Conservation (phyloP, 208 protist genomes). For the Acanthamoeba triangularis region DNA sequence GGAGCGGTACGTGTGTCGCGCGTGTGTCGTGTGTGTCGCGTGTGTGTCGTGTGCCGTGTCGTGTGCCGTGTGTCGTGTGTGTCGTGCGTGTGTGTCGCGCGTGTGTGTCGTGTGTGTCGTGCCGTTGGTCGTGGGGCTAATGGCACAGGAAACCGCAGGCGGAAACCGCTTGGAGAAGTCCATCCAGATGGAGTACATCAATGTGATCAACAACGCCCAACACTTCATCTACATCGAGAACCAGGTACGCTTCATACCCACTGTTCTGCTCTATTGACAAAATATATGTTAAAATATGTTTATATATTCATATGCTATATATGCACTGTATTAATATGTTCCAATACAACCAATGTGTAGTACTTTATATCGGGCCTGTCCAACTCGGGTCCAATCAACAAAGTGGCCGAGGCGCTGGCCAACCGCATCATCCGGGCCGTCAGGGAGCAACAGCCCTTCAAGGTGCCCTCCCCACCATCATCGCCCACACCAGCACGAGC, state of each 20-base stretch:
- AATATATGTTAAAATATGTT: neutral
- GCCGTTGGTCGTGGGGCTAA: neutral
- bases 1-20: conserved; percentile 5
- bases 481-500: too few relatives aligned
- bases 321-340: neutral
- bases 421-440: conserved; percentile 13
- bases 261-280: neutral
- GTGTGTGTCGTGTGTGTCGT: neutral
- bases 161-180: conserved; percentile 48
- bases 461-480: too few relatives aligned
- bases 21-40: neutral
- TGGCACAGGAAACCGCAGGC: neutral
- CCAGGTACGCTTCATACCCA: neutral
- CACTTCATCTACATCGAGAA: conserved; percentile 90
- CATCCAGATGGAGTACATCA: conserved; percentile 80
- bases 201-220: conserved; percentile 79
- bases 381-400: conserved; percentile 59
- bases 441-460: conserved; percentile 2
- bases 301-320: neutral
- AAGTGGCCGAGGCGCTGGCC: neutral
- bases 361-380: neutral
- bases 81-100: neutral
- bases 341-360: neutral
- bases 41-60: too few relatives aligned
- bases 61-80: neutral